phyloP scores from a whole-genome alignment of 1,284 basidiomycete species.

The Heterobasidion occidentale region DNA sequence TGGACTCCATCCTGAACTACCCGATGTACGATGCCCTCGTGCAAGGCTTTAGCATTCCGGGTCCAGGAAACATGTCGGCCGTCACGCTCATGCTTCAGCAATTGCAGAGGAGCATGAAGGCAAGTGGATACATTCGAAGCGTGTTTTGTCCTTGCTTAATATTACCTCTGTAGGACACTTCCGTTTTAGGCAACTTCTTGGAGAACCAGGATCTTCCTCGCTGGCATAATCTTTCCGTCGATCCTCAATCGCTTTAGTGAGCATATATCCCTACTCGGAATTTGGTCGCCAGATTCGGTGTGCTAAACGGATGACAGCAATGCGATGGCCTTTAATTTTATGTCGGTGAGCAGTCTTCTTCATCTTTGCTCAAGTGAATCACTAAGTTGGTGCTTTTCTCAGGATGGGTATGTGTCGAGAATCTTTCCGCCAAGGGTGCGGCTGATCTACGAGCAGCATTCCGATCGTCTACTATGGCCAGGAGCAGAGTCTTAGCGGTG shows the following conservation, averaged over 20 bases:
- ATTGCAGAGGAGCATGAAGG: conserved; percentile 44
- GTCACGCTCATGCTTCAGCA: conserved; percentile 45
- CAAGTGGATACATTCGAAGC: conserved; percentile 1
- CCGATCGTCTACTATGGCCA: conserved; percentile 81
- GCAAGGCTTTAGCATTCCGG: conserved; percentile 55
- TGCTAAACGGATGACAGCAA: conserved; percentile 18
- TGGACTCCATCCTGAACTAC: conserved; percentile 66
- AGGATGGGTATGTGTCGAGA: neutral
- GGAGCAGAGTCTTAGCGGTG: conserved; percentile 59
- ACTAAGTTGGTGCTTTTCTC: neutral
- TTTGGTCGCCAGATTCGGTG: neutral
- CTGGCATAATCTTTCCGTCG: conserved; percentile 60
- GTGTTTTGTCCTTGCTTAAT: conserved; percentile 16
- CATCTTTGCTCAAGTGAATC: conserved; percentile 5
- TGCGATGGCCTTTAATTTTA: conserved; percentile 59
- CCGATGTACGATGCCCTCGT: conserved; percentile 64
- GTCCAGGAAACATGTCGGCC: conserved; percentile 52
- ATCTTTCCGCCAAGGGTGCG: conserved; percentile 8
- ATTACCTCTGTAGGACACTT: conserved; percentile 27
- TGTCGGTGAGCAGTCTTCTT: conserved; percentile 42
- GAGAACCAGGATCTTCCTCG: conserved; percentile 81
- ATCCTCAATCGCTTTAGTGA: conserved; percentile 53
- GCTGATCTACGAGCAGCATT: conserved; percentile 38
- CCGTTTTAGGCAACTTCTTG: conserved; percentile 69
- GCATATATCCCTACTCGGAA: conserved; percentile 16